Percentiles rank a stretch among this genome's conserved stretches.
phyloP scores from a whole-genome alignment of 2,329 filamentous ascomycete genomes.

The Ceratocystis papillata region DNA sequence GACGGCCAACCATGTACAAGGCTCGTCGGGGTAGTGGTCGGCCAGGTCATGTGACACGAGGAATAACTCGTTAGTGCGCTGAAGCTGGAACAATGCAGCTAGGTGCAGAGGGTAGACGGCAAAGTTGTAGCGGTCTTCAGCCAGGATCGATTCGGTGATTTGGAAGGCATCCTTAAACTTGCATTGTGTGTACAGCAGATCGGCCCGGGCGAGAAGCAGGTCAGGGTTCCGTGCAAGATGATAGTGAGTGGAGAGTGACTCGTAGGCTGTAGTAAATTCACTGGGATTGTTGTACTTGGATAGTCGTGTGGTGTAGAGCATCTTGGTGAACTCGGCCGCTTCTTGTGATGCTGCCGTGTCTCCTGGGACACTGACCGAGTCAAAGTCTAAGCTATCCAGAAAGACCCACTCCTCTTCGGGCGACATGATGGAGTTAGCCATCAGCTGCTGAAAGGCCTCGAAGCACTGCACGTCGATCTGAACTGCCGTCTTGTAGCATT shows the following conservation, averaged over 20 bases:
- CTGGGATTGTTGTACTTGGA: slow-evolving; percentile 88
- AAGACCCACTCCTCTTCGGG: slow-evolving; percentile 86
- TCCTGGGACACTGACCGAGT: slow-evolving; percentile 57
- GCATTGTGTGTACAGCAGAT: slow-evolving; percentile 88
- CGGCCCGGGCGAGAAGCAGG: slow-evolving; percentile 77
- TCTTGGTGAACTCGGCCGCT: slow-evolving; percentile 85
- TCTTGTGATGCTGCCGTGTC: slow-evolving; percentile 64
- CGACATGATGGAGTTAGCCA: slow-evolving; percentile 87
- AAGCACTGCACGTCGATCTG: slow-evolving; percentile 97
- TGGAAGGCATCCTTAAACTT: slow-evolving; percentile 77
- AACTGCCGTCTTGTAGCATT: slow-evolving; percentile 96
- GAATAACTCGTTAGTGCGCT: slow-evolving; percentile 78
- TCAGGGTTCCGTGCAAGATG: slow-evolving; percentile 78
- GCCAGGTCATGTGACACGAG: slow-evolving; percentile 85
- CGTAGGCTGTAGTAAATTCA: slow-evolving; percentile 73
- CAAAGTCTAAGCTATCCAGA: slow-evolving; percentile 79
- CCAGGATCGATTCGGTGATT: slow-evolving; percentile 73
- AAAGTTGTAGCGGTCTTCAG: slow-evolving; percentile 80
- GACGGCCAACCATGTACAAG: slow-evolving; percentile 86
- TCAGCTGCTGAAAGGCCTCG: slow-evolving; percentile 94
- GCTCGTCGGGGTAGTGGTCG: slow-evolving; percentile 81
- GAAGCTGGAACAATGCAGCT: slow-evolving; percentile 79
- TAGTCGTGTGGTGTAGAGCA: slow-evolving; percentile 88
- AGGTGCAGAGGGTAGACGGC: slow-evolving; percentile 81
- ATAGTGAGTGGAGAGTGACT: slow-evolving; percentile 89